Evolutionary conservation across 2,329 filamentous ascomycete species (phyloP).

Genomic region (Knufia petricola): DNA sequence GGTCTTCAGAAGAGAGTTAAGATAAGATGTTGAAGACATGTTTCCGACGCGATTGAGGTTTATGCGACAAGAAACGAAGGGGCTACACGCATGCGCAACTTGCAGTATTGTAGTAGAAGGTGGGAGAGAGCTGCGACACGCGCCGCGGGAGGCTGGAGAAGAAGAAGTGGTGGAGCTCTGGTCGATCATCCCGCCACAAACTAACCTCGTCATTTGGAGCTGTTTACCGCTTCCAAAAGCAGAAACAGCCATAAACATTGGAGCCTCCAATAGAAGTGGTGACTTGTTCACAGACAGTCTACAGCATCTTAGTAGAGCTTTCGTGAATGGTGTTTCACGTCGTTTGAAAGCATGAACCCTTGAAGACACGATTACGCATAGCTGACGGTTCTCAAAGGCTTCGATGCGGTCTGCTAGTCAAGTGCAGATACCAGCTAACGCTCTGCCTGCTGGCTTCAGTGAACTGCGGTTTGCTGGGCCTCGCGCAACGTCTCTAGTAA

Average conservation of each 20-base stretch:
- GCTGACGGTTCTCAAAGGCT: too few species aligned
- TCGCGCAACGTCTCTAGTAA: not conserved
- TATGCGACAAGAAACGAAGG: conserved; percentile 2
- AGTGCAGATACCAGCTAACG: too few species aligned
- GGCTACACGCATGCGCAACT: not conserved
- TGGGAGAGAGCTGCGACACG: not conserved
- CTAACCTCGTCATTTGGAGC: too few species aligned
- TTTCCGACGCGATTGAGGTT: conserved; percentile 21
- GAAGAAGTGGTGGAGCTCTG: conserved; percentile 1
- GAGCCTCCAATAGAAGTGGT: too few species aligned
- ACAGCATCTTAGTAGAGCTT: too few species aligned
- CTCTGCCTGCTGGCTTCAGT: too few species aligned
- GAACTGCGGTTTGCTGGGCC: not conserved
- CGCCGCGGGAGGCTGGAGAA: conserved; percentile 2
- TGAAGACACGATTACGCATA: too few species aligned
- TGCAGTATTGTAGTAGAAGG: not conserved
- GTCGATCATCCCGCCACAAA: conserved; percentile 1
- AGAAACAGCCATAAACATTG: not conserved
- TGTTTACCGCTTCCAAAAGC: conserved; percentile 3
- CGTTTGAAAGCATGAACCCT: too few species aligned
- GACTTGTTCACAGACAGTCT: conserved; percentile 3
- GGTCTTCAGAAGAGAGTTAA: conserved; percentile 71
- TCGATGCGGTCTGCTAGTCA: too few species aligned
- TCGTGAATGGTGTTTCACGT: too few species aligned
- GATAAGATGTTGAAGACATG: conserved; percentile 61